Percentiles rank a stretch among this genome's conserved stretches.
These are phyloP conservation scores for Lumnitzera littorea DNA, from an alignment of 345 rosid species.

Conservation along the genomic window DNA sequence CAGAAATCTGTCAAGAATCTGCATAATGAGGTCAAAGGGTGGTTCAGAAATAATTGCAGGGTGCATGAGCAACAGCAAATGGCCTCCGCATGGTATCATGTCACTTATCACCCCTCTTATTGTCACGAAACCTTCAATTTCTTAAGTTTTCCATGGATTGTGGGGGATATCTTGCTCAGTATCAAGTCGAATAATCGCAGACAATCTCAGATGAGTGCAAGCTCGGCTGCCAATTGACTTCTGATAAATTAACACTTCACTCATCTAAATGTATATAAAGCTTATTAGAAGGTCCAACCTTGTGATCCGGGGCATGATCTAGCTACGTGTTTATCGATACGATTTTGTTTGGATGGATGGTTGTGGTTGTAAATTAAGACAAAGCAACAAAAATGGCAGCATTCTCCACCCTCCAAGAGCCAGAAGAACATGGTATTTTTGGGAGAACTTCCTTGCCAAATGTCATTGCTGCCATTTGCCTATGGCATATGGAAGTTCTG, in stretches of 20 bases:
- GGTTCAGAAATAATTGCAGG: constrained; percentile 58
- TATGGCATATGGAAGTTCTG: no score
- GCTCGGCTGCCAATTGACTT: constrained; percentile 1
- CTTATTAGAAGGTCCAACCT: no score
- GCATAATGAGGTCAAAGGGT: constrained; percentile 45
- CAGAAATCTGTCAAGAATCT: constrained; percentile 40
- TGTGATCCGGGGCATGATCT: no score
- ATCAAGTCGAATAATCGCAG: constrained; percentile 43
- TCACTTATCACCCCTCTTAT: constrained; percentile 52
- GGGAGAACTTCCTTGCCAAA: no score
- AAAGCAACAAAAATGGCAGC: no score
- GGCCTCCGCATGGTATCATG: constrained; percentile 93
- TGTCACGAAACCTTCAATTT: constrained; percentile 24
- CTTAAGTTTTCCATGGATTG: constrained; percentile 85
- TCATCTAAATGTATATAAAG: no score
- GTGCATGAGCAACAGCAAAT: constrained; percentile 25
- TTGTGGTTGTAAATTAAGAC: no score
- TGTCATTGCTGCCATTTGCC: no score
- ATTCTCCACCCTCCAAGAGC: no score
- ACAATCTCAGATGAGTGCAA: constrained; percentile 6
- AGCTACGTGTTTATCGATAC: no score
- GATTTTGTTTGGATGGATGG: no score
- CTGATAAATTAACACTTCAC: neutral
- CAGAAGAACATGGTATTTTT: no score
- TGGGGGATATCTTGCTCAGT: constrained; percentile 48